Base-by-base conservation (phyloP, 2,329 filamentous ascomycete genomes). In the Ophiostoma tasmaniense region DNA sequence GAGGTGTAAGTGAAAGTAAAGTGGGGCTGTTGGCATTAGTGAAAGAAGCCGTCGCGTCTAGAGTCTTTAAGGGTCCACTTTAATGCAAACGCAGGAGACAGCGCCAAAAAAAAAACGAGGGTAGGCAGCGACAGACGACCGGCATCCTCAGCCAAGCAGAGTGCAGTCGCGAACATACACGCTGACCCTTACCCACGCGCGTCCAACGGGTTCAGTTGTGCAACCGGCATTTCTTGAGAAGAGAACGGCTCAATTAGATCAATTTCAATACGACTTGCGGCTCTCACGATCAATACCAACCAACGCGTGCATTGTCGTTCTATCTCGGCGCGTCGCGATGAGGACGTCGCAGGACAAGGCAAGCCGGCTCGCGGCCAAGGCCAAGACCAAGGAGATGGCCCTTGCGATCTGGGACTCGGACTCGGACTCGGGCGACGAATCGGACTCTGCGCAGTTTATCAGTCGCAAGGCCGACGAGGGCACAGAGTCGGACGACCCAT, bases 1-100 rank as follows among this genome's bases (percentile, higher is more conserved):
- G 35, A n/a, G 22, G 33, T 39, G 33, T 65, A 65, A 62, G 59
- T 62, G 59, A 61, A 61, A 62, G 59, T 35, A 30, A 62, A 62
- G 59, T 62, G 59, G 59, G 55, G 7, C 55, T 13, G 25, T 3
- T 25, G 3, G n/a, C 13, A 25, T 22, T 55, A 55, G n/a, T 25
- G 50, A 55, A 10, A 13, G 50, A 55, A 30, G n/a, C 22, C 55
- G 59, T 62, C 59, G 59, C 59, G 28, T 62, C 59, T 62, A 7
- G 1, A 25, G 55, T n/a, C 20, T 33, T 8, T 62, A 4, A 3
- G 14, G 55, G 2, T 8, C 59, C 59, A 35, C 59, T 62, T 62
- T 37, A 17, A 61, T 22, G 22, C 59, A 62, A 7, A n/a, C 30
- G 14, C 25, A 10, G 33, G 20, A 11, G 25, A 17, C 59, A 62